phyloP scores from a whole-genome alignment of 1,139 yeast species.

The Pichia sp. region DNA sequence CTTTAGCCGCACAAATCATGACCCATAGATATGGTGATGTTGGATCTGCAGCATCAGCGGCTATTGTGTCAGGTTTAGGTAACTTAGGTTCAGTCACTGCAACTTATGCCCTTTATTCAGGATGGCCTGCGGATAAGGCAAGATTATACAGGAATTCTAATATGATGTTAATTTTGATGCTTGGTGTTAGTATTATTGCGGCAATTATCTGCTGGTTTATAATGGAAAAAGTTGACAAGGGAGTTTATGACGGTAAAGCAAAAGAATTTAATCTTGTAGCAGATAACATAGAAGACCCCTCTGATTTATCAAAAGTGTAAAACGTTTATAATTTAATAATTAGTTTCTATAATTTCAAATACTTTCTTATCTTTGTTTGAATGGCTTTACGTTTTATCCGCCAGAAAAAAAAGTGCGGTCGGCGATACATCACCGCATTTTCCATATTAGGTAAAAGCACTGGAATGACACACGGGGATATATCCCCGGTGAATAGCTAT shows the following conservation, averaged over 20 bases:
- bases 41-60: constrained; percentile 79
- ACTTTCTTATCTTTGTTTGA: too few relatives aligned
- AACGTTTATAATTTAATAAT: too few relatives aligned
- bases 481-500: neutral
- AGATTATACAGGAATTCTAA: constrained; percentile 63
- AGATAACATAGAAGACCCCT: neutral
- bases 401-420: neutral
- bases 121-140: constrained; percentile 75
- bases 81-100: constrained; percentile 81
- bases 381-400: too few relatives aligned
- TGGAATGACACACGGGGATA: neutral
- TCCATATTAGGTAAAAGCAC: neutral
- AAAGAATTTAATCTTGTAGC: constrained; percentile 1
- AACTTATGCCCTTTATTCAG: constrained; percentile 76
- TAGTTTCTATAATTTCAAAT: too few relatives aligned
- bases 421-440: constrained; percentile 9
- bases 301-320: neutral
- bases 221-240: constrained; percentile 17
- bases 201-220: constrained; percentile 28
- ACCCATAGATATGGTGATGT: constrained; percentile 70
- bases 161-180: constrained; percentile 76
- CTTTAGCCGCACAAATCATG: constrained; percentile 79
- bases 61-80: constrained; percentile 79
- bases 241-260: constrained; percentile 11
- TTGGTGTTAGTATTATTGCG: constrained; percentile 61